Percentiles rank a stretch among this genome's conserved stretches.
phyloP scores from a whole-genome alignment of 805 yeast species.

The Hemisphaericaspora nanyangensis region DNA sequence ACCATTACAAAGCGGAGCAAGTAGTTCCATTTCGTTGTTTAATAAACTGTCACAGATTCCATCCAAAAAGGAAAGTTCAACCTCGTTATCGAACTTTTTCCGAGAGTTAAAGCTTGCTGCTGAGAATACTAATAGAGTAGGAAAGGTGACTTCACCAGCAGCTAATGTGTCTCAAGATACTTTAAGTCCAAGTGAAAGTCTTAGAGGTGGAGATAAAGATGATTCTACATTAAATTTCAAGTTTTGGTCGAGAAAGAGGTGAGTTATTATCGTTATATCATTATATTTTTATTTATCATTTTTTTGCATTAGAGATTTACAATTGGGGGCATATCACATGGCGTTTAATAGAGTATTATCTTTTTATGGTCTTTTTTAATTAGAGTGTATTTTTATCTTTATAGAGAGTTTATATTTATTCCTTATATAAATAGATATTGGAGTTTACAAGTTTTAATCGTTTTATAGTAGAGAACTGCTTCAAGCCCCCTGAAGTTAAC shows the following conservation, averaged over 20 bases:
- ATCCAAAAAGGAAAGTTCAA: background rate
- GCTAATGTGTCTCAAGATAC: background rate
- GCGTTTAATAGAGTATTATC: too few species aligned
- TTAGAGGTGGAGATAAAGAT: background rate
- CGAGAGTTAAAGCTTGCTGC: background rate
- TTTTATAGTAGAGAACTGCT: too few species aligned
- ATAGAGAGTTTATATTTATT: too few species aligned
- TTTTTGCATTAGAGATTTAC: too few species aligned
- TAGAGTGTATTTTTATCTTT: too few species aligned
- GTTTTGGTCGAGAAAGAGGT: constrained; percentile 2
- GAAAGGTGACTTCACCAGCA: background rate
- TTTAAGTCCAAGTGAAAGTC: background rate
- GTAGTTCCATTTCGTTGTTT: background rate
- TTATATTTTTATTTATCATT: too few species aligned
- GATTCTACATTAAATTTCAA: constrained; percentile 1
- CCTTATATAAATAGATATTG: too few species aligned
- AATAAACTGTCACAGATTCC: background rate
- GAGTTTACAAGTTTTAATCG: too few species aligned
- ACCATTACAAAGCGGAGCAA: background rate
- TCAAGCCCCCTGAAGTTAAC: too few species aligned
- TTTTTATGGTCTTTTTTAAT: too few species aligned
- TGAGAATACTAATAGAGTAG: background rate
- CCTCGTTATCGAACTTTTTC: background rate
- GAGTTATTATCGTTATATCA: too few species aligned
- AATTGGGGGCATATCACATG: too few species aligned